Evolutionary conservation across 2,329 filamentous ascomycete species (phyloP).

Genomic region (Claviceps quebecensis): DNA sequence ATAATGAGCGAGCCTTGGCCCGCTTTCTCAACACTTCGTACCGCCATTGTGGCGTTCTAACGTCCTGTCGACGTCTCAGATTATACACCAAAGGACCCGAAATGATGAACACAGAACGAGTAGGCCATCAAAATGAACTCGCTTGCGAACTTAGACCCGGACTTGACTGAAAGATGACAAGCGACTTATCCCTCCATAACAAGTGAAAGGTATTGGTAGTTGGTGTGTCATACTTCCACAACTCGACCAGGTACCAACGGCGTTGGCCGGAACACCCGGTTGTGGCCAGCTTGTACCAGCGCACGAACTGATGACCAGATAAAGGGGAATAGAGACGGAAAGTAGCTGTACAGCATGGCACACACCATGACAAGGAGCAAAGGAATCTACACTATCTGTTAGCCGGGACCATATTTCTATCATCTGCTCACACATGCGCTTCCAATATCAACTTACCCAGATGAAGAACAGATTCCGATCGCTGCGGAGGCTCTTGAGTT

Average conservation of each 20-base stretch:
- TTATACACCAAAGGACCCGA: no score
- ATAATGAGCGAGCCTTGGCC: neutral
- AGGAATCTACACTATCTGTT: conserved; percentile 26
- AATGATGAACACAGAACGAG: no score
- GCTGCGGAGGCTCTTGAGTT: conserved; percentile 47
- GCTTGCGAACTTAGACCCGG: no score
- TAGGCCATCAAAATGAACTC: no score
- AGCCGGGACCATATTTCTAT: neutral
- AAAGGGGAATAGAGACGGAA: conserved; percentile 32
- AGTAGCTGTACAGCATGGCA: conserved; percentile 35
- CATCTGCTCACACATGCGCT: neutral
- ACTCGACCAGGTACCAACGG: conserved; percentile 13
- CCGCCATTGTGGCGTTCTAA: no score
- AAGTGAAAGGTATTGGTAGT: neutral
- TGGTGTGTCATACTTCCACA: conserved; percentile 14
- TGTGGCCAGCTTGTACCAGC: conserved; percentile 16
- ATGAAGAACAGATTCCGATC: conserved; percentile 56
- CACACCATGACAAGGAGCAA: conserved; percentile 33
- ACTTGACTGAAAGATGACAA: neutral
- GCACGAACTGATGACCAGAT: conserved; percentile 20
- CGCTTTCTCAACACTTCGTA: no score
- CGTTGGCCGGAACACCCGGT: conserved; percentile 12
- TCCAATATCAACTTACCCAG: conserved; percentile 38
- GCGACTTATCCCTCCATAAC: neutral
- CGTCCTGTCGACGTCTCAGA: no score